Conservation (phyloP, 768 basidiomycete genomes). For the Tephrocybe sp. region DNA sequence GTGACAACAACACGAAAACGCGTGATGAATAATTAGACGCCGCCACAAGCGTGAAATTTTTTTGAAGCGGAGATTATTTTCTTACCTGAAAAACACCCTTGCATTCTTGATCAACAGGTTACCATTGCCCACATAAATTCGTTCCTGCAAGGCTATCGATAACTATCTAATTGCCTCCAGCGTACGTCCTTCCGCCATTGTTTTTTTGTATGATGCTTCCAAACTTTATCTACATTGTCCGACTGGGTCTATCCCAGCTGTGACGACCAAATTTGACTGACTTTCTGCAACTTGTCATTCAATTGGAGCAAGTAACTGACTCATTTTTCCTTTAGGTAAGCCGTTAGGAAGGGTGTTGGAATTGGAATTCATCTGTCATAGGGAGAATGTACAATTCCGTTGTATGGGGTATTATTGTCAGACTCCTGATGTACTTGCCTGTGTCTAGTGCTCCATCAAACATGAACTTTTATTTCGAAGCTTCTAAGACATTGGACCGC, state of each 20-base stretch:
- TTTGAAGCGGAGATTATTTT: constrained; percentile 35
- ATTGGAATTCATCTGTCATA: constrained; percentile 8
- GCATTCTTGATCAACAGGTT: no score
- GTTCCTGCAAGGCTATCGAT: no score
- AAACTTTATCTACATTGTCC: constrained; percentile 91
- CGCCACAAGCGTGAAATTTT: constrained; percentile 20
- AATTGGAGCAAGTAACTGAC: background rate
- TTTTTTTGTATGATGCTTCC: constrained; percentile 50
- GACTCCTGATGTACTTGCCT: constrained; percentile 22
- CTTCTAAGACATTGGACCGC: constrained; percentile 77
- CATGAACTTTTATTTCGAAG: constrained; percentile 97
- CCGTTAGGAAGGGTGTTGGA: constrained; percentile 1
- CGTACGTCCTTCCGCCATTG: constrained; percentile 5
- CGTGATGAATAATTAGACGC: constrained; percentile 5
- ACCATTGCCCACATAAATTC: no score
- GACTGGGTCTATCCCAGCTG: constrained; percentile 49
- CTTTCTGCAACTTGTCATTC: constrained; percentile 13
- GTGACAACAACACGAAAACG: constrained; percentile 7
- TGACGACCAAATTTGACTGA: constrained; percentile 43
- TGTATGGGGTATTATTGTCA: constrained; percentile 13
- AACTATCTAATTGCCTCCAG: no score
- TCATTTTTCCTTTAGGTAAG: constrained; percentile 4
- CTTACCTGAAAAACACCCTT: background rate
- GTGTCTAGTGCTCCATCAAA: constrained; percentile 29
- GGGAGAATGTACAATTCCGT: constrained; percentile 19